A percentile compares a stretch with the other conserved stretches of the same genome.
Conservation (phyloP, 2,329 filamentous ascomycete genomes). For the Hirsutella thompsonii region DNA sequence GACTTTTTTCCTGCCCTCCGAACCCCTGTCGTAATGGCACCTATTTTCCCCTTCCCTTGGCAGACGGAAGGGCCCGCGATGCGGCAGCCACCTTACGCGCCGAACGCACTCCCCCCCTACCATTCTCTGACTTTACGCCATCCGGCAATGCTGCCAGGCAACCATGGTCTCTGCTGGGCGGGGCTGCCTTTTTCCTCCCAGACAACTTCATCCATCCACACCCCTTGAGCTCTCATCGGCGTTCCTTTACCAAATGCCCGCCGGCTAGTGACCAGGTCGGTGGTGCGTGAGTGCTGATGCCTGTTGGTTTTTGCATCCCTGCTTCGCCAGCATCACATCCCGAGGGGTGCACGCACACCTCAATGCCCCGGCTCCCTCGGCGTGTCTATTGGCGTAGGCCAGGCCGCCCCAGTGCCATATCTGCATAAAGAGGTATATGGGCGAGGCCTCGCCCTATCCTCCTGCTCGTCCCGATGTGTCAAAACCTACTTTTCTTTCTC, state of each 20-base stretch:
- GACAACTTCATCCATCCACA: neutral
- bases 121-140: neutral
- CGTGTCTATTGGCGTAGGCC: no score
- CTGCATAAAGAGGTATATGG: no score
- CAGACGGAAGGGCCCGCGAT: neutral
- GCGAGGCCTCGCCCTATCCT: neutral
- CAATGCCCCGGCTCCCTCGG: neutral
- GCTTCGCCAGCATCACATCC: neutral
- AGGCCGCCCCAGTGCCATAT: no score
- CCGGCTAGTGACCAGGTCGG: no score
- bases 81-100: conserved; percentile 8
- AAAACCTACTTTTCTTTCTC: neutral
- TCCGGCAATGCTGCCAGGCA: neutral
- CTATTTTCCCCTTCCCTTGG: neutral
- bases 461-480: neutral
- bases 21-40: no score
- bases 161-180: neutral
- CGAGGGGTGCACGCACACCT: neutral
- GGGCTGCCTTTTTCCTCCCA: neutral
- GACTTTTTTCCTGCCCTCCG: no score
- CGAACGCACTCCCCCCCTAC: neutral
- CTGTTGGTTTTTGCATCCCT: neutral
- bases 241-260: no score
- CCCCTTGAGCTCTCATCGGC: neutral
- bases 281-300: neutral